These are phyloP conservation scores for Mycena citricolor DNA, from an alignment of 1,284 basidiomycete species.

Conservation along the genomic window DNA sequence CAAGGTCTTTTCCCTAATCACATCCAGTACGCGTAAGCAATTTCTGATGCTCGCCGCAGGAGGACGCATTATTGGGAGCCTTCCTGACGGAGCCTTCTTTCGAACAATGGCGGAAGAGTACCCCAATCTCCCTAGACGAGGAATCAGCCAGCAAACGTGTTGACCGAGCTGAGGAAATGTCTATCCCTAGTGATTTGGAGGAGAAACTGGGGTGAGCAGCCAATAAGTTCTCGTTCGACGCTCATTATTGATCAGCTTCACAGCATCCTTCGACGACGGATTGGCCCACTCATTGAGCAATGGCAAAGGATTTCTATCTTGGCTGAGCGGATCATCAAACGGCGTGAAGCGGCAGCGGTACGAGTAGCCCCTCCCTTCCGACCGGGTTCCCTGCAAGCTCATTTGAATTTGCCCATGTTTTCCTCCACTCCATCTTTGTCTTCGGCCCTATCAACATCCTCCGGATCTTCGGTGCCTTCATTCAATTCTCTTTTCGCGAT, in stretches of 20 bases:
- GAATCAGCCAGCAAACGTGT: slow-evolving; percentile 82
- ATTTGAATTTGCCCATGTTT: slow-evolving; percentile 54
- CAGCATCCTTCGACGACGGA: slow-evolving; percentile 69
- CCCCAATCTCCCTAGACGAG: slow-evolving; percentile 75
- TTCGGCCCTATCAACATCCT: slow-evolving; percentile 30
- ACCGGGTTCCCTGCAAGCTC: slow-evolving; percentile 63
- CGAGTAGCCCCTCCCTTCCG: slow-evolving; percentile 64
- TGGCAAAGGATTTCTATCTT: slow-evolving; percentile 88
- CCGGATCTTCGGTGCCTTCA: slow-evolving; percentile 23
- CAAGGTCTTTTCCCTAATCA: too few species aligned
- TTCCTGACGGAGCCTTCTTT: slow-evolving; percentile 84
- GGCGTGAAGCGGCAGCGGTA: slow-evolving; percentile 87
- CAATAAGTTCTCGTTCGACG: slow-evolving; percentile 3
- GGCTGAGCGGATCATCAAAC: slow-evolving; percentile 81
- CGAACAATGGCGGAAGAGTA: slow-evolving; percentile 83
- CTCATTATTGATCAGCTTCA: slow-evolving; percentile 11
- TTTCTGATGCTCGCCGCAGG: too few species aligned
- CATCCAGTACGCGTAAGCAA: too few species aligned
- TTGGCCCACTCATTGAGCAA: slow-evolving; percentile 79
- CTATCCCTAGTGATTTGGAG: slow-evolving; percentile 87
- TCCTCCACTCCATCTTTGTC: slow-evolving; percentile 33
- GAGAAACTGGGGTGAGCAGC: slow-evolving; percentile 75
- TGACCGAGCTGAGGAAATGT: slow-evolving; percentile 85
- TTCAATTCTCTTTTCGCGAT: slow-evolving; percentile 15
- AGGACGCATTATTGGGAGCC: slow-evolving; percentile 77